Conservation (phyloP, 192 early-diverging fungal species). For the Gonapodya sp. region DNA sequence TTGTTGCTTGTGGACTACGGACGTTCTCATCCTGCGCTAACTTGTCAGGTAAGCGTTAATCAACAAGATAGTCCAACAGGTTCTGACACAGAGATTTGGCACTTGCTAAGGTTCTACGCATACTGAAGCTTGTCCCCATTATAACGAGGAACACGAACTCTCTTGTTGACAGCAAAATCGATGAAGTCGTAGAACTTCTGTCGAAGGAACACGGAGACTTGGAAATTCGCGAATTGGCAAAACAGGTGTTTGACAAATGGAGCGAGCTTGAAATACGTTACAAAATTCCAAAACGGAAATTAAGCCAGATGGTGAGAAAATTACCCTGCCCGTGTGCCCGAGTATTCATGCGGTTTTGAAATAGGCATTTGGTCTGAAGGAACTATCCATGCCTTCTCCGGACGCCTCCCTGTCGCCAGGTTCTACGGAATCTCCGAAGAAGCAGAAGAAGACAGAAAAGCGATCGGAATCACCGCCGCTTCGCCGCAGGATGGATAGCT, state of each 20-base stretch:
- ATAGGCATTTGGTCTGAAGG: neutral
- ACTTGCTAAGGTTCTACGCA: conserved; percentile 25
- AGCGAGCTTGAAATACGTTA: conserved; percentile 37
- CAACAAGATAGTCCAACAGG: conserved; percentile 18
- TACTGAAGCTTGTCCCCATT: conserved; percentile 69
- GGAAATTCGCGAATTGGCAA: conserved; percentile 31
- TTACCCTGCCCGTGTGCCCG: too few species aligned
- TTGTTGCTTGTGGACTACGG: conserved; percentile 22
- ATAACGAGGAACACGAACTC: conserved; percentile 57
- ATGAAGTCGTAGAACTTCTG: conserved; percentile 45
- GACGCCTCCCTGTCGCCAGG: neutral
- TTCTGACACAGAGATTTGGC: neutral
- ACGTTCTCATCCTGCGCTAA: conserved; percentile 37
- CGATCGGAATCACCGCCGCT: neutral
- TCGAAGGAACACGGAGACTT: conserved; percentile 34
- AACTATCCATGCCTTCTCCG: neutral
- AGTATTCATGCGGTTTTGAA: neutral
- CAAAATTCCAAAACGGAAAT: conserved; percentile 42
- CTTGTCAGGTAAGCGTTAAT: conserved; percentile 50
- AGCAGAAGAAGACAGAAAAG: neutral
- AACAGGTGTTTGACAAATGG: conserved; percentile 40
- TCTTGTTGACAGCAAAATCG: conserved; percentile 64
- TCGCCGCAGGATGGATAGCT: neutral
- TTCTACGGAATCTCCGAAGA: neutral
- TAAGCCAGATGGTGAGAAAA: neutral